Conservation (phyloP, 495 filamentous ascomycete species). For the Talaromyces trachyspermus region DNA sequence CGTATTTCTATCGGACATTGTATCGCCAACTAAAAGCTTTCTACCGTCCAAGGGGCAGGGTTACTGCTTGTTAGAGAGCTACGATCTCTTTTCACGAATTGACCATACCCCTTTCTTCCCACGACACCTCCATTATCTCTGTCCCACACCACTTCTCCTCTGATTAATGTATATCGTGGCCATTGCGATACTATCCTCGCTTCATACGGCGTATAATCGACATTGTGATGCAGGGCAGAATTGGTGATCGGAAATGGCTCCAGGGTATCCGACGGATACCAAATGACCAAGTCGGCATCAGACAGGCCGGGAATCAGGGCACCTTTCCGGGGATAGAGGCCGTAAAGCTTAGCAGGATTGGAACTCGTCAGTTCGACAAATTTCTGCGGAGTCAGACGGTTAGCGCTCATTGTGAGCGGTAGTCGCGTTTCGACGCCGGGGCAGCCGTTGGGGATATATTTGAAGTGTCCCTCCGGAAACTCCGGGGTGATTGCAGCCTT, state of each 20-base stretch:
- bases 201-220: constrained; percentile 31
- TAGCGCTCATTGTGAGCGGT: constrained; percentile 24
- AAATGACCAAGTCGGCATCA: constrained; percentile 47
- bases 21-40: neutral
- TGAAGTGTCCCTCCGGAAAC: constrained; percentile 40
- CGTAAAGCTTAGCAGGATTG: constrained; percentile 56
- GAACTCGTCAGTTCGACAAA: constrained; percentile 53
- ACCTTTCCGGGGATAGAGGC: constrained; percentile 49
- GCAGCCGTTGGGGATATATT: constrained; percentile 51
- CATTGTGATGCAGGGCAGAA: constrained; percentile 19
- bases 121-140: constrained; percentile 19
- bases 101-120: constrained; percentile 16
- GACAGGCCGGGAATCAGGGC: constrained; percentile 45
- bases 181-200: constrained; percentile 25
- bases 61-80: neutral
- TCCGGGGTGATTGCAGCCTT: constrained; percentile 35
- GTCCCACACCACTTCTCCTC: constrained; percentile 26
- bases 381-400: constrained; percentile 41
- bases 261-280: constrained; percentile 35
- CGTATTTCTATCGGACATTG: too few species aligned
- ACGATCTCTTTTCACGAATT: constrained; percentile 18
- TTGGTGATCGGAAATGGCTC: constrained; percentile 20
- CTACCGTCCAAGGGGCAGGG: neutral
- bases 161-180: constrained; percentile 25
- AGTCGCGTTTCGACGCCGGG: constrained; percentile 56